phyloP scores from a whole-genome alignment of 805 yeast genomes.

The Candida berthetii region DNA sequence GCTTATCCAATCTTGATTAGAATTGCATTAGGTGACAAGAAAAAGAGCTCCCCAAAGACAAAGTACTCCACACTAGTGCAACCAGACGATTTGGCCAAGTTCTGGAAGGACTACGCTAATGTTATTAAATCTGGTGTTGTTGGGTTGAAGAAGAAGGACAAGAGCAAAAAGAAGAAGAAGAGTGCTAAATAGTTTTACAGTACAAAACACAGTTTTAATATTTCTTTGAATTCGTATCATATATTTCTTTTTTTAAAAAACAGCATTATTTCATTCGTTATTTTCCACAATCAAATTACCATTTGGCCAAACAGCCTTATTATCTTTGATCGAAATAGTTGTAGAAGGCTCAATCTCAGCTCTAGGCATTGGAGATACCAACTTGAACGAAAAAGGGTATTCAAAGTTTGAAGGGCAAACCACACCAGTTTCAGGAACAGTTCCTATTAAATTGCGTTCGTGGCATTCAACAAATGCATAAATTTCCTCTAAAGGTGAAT shows the following conservation, averaged over 20 bases:
- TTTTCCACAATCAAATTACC: conserved; percentile 56
- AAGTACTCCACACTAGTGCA: conserved; percentile 72
- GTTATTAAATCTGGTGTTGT: conserved; percentile 63
- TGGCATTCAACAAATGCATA: conserved; percentile 64
- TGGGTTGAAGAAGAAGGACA: conserved; percentile 79
- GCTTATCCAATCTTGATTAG: conserved; percentile 64
- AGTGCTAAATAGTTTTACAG: conserved; percentile 21
- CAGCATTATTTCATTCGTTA: conserved; percentile 1
- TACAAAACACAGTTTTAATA: background rate
- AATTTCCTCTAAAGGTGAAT: conserved; percentile 50
- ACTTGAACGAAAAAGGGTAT: conserved; percentile 42
- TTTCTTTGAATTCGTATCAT: background rate
- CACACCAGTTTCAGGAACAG: conserved; percentile 13
- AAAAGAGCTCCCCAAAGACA: conserved; percentile 40
- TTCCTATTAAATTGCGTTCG: conserved; percentile 20
- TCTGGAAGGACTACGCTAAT: conserved; percentile 74
- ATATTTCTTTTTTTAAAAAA: background rate
- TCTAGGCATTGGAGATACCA: conserved; percentile 56
- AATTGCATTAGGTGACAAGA: conserved; percentile 48
- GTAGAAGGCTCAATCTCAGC: conserved; percentile 29
- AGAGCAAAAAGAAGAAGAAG: conserved; percentile 61
- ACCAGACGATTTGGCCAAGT: conserved; percentile 51
- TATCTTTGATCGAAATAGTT: conserved; percentile 30
- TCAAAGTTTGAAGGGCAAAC: conserved; percentile 31
- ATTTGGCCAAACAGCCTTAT: conserved; percentile 48